These are phyloP conservation scores for Senecio squalidus DNA, from an alignment of 140 eudicot species.

Conservation along the genomic window DNA sequence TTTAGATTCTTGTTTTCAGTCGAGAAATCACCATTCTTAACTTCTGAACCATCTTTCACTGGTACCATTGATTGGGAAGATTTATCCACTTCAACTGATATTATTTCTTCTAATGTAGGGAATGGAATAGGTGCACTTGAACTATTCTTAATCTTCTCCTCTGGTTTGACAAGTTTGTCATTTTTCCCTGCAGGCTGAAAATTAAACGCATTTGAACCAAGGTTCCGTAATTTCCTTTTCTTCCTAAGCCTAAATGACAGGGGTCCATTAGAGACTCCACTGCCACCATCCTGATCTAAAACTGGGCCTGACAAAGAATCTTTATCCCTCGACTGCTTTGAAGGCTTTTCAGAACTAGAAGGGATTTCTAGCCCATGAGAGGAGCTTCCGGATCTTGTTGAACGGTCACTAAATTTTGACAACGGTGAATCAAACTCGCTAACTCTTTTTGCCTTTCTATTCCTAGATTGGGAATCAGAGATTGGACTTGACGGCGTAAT, in stretches of 20 bases:
- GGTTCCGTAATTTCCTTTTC: slow-evolving; percentile 35
- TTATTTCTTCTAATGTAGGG: slow-evolving; percentile 18
- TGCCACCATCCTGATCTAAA: slow-evolving; percentile 27
- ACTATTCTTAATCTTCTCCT: background rate
- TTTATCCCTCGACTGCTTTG: slow-evolving; percentile 22
- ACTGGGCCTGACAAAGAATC: slow-evolving; percentile 25
- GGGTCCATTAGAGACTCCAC: slow-evolving; percentile 20
- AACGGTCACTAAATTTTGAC: slow-evolving; percentile 20
- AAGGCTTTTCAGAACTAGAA: slow-evolving; percentile 36
- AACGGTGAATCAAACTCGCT: slow-evolving; percentile 35
- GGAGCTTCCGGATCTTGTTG: slow-evolving; percentile 25
- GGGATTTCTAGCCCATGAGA: slow-evolving; percentile 28
- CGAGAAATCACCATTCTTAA: slow-evolving; percentile 16
- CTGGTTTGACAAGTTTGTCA: slow-evolving; percentile 18
- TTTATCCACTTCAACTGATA: slow-evolving; percentile 13
- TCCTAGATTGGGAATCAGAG: slow-evolving; percentile 28
- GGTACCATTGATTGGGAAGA: slow-evolving; percentile 15
- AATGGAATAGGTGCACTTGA: slow-evolving; percentile 19
- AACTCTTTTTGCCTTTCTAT: slow-evolving; percentile 31
- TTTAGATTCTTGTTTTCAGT: slow-evolving; percentile 20
- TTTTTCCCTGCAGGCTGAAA: slow-evolving; percentile 24
- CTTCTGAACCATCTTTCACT: slow-evolving; percentile 24
- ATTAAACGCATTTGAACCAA: slow-evolving; percentile 18
- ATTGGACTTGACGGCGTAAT: slow-evolving; percentile 41
- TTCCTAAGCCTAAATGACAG: slow-evolving; percentile 41